These are phyloP conservation scores for Sugiyamaella sp. DNA, from an alignment of 1,139 yeast species.

Conservation along the genomic window DNA sequence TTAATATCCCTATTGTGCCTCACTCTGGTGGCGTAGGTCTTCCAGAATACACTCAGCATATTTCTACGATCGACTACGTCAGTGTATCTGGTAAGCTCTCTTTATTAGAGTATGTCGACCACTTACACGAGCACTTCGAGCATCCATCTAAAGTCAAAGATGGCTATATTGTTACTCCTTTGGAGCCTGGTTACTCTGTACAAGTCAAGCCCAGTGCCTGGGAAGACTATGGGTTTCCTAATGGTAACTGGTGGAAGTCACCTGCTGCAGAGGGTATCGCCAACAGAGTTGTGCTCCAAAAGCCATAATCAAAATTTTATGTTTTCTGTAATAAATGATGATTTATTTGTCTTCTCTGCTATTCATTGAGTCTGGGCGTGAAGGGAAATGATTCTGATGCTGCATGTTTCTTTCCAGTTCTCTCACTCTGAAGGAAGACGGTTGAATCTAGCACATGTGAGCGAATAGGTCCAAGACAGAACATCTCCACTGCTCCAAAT, in stretches of 20 bases:
- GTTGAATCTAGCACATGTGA: too few relatives aligned
- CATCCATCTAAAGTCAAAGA: slow-evolving; percentile 44
- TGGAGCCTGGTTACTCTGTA: slow-evolving; percentile 46
- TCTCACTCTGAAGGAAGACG: too few relatives aligned
- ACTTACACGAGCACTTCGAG: slow-evolving; percentile 41
- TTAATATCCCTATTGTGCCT: slow-evolving; percentile 46
- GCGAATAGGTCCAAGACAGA: too few relatives aligned
- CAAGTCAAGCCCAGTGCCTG: slow-evolving; percentile 43
- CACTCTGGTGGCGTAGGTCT: slow-evolving; percentile 50
- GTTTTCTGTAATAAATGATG: too few relatives aligned
- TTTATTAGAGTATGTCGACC: slow-evolving; percentile 42
- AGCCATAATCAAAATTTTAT: slow-evolving; percentile 8
- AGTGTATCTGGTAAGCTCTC: slow-evolving; percentile 43
- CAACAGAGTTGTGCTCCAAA: slow-evolving; percentile 26
- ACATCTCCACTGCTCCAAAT: too few relatives aligned
- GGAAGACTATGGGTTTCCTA: slow-evolving; percentile 42
- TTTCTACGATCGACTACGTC: slow-evolving; percentile 47
- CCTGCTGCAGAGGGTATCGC: slow-evolving; percentile 32
- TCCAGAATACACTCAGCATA: slow-evolving; percentile 48
- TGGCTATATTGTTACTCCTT: slow-evolving; percentile 46
- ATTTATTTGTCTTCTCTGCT: not conserved
- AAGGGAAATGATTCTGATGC: too few relatives aligned
- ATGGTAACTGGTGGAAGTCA: slow-evolving; percentile 46
- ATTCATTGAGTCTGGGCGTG: not conserved
- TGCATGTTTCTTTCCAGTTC: too few relatives aligned